These are phyloP conservation scores for Apiospora marii DNA, from an alignment of 2,329 filamentous ascomycete species.

Conservation along the genomic window DNA sequence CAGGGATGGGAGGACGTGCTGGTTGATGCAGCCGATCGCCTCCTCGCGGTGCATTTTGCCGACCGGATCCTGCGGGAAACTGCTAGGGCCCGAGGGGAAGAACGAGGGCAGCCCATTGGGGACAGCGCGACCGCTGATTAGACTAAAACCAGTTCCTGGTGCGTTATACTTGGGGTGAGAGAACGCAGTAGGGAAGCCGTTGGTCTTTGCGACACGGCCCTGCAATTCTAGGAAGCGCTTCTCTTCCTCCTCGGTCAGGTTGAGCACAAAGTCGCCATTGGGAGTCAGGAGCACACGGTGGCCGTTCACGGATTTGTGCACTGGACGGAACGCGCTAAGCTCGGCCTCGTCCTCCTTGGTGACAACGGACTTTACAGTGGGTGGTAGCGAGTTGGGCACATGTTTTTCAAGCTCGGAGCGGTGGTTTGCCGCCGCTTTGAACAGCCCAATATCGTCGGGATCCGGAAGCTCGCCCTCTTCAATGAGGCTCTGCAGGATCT, in stretches of 20 bases:
- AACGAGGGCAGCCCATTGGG: constrained; percentile 69
- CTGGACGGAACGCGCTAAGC: constrained; percentile 63
- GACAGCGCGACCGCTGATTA: constrained; percentile 71
- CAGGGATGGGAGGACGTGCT: constrained; percentile 69
- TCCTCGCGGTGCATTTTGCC: constrained; percentile 73
- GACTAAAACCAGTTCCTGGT: constrained; percentile 63
- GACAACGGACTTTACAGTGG: constrained; percentile 55
- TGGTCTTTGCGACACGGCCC: constrained; percentile 58
- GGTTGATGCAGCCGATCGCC: constrained; percentile 73
- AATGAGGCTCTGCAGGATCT: constrained; percentile 50
- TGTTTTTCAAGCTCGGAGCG: constrained; percentile 43
- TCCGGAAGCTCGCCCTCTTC: constrained; percentile 44
- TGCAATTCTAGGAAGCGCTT: constrained; percentile 75
- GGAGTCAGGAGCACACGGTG: constrained; percentile 77
- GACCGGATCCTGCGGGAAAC: constrained; percentile 63
- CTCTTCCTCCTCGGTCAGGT: constrained; percentile 73
- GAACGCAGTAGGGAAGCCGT: constrained; percentile 63
- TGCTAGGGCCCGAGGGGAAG: constrained; percentile 59
- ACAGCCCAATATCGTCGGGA: constrained; percentile 48
- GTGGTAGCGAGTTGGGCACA: constrained; percentile 42
- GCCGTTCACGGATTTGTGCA: constrained; percentile 70
- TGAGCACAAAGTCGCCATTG: constrained; percentile 78
- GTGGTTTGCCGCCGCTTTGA: constrained; percentile 47
- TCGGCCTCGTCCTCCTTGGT: constrained; percentile 62
- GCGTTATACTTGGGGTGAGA: constrained; percentile 64